Conservation (phyloP, 805 yeast species). For the Helenozyma baotianmanensis region DNA sequence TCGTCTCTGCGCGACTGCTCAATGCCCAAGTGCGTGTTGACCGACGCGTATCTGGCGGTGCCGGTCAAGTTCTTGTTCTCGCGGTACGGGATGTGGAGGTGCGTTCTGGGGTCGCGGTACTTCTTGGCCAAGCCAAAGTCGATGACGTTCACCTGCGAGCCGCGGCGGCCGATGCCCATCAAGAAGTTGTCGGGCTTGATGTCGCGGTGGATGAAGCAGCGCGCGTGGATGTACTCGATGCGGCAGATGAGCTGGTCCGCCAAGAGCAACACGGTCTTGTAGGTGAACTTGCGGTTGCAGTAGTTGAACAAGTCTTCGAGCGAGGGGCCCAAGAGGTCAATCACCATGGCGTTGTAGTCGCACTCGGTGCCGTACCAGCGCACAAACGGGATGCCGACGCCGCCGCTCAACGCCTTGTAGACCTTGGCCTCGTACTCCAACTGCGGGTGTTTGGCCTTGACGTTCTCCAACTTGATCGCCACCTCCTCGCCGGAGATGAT, state of each 20-base stretch:
- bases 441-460: slow-evolving; percentile 93
- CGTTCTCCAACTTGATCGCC: slow-evolving; percentile 89
- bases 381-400: slow-evolving; percentile 94
- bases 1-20: slow-evolving; percentile 20
- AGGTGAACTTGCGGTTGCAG: slow-evolving; percentile 89
- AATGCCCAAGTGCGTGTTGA: slow-evolving; percentile 19
- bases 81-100: slow-evolving; percentile 74
- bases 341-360: slow-evolving; percentile 95
- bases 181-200: slow-evolving; percentile 80
- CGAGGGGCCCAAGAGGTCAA: slow-evolving; percentile 92
- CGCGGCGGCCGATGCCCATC: slow-evolving; percentile 89
- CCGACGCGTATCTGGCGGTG: slow-evolving; percentile 20
- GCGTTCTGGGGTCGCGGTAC: slow-evolving; percentile 90
- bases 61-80: slow-evolving; percentile 21
- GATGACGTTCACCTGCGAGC: slow-evolving; percentile 91
- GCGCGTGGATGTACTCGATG: slow-evolving; percentile 90
- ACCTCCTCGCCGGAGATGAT: slow-evolving; percentile 96
- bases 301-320: slow-evolving; percentile 93
- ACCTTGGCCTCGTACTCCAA: slow-evolving; percentile 95
- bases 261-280: slow-evolving; percentile 84
- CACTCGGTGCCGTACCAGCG: slow-evolving; percentile 97
- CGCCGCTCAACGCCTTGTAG: slow-evolving; percentile 90
- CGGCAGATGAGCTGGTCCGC: slow-evolving; percentile 95
- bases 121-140: slow-evolving; percentile 94
- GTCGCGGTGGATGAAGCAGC: slow-evolving; percentile 84